Evolutionary conservation across 2,329 filamentous ascomycete genomes (phyloP).

Genomic region (Phyllosticta citrichinensis): DNA sequence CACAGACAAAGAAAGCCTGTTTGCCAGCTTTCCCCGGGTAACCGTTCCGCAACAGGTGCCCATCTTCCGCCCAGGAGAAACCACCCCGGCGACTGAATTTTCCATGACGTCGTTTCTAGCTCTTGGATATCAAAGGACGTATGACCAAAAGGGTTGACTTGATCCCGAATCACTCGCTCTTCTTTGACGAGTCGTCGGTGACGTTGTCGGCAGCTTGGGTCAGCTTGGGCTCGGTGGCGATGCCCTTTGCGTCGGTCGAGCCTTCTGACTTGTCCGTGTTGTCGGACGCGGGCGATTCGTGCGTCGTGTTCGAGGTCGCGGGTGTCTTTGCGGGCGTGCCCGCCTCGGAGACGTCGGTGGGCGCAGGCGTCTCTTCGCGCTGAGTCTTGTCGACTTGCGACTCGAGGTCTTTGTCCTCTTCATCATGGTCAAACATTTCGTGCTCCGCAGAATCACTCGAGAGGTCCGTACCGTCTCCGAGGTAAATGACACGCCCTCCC

Average conservation of each 20-base stretch:
- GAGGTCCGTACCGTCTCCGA: constrained; percentile 91
- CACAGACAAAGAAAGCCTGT: constrained; percentile 7
- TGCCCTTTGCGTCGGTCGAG: not conserved
- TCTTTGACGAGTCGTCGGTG: not conserved
- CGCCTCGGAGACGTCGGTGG: constrained; percentile 7
- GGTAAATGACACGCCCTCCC: constrained; percentile 75
- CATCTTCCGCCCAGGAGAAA: not conserved
- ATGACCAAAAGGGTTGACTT: constrained; percentile 4
- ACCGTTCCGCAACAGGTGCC: constrained; percentile 6
- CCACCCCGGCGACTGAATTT: not conserved
- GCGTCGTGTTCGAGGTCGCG: constrained; percentile 3
- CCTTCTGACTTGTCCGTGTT: constrained; percentile 10
- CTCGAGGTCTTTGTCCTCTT: constrained; percentile 73
- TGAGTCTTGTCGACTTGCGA: constrained; percentile 65
- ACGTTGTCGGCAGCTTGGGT: constrained; percentile 5
- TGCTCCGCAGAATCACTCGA: constrained; percentile 79
- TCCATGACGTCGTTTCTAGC: constrained; percentile 9
- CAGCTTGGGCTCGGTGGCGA: not conserved
- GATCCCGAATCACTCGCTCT: constrained; percentile 5
- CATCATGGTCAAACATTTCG: constrained; percentile 89
- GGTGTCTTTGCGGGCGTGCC: constrained; percentile 9
- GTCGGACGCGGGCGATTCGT: constrained; percentile 8
- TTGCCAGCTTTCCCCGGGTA: constrained; percentile 4
- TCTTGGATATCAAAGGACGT: constrained; percentile 10
- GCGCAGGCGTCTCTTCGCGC: constrained; percentile 10